Percentiles rank a stretch among this genome's conserved stretches.
Evolutionary conservation across 331 rosid species (phyloP).

Genomic region (Quercus tomentella): DNA sequence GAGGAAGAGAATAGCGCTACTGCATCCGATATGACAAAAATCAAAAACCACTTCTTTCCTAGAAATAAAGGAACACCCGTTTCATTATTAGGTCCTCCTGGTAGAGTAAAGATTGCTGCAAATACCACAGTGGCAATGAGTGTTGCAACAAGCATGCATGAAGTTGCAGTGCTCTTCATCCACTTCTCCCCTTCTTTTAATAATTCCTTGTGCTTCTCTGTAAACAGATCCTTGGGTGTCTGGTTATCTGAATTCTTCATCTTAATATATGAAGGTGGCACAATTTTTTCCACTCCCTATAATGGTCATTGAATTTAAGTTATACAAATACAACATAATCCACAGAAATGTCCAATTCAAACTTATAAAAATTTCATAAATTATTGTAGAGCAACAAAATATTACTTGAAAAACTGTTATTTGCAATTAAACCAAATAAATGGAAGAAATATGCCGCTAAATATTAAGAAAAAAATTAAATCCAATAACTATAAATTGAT

Average conservation of each 20-base stretch:
- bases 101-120: constrained; percentile 27
- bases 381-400: no score
- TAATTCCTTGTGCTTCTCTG: constrained; percentile 13
- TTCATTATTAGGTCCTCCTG: constrained; percentile 15
- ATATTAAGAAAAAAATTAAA: neutral
- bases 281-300: constrained; percentile 43
- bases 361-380: neutral
- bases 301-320: neutral
- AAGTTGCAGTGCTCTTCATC: constrained; percentile 33
- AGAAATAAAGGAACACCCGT: constrained; percentile 19
- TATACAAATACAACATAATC: neutral
- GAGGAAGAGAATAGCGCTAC: constrained; percentile 18
- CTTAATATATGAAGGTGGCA: constrained; percentile 16
- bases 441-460: no score
- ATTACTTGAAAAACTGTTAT: no score
- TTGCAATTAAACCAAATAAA: no score
- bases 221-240: constrained; percentile 34
- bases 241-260: constrained; percentile 18
- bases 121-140: constrained; percentile 38
- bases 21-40: constrained; percentile 20
- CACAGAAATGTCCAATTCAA: neutral
- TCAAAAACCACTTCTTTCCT: neutral
- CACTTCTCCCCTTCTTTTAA: constrained; percentile 34
- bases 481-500: neutral
- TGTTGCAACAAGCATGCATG: constrained; percentile 37